phyloP scores from a whole-genome alignment of 257 asterid genomes.

The Paraleonurus japonicus region DNA sequence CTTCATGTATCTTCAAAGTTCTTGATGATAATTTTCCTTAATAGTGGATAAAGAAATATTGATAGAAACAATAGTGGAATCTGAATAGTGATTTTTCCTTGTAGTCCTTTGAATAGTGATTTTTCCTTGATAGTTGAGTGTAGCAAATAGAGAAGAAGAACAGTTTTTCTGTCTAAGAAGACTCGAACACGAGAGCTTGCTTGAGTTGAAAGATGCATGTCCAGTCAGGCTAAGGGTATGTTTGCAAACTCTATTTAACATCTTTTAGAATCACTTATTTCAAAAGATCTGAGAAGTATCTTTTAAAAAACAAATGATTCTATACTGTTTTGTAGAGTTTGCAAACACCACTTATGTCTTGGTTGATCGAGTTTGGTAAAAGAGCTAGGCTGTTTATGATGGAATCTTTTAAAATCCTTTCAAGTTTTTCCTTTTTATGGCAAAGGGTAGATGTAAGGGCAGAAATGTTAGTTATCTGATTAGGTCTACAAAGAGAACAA shows the following conservation, averaged over 20 bases:
- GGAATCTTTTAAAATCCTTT: background rate
- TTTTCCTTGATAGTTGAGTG: background rate
- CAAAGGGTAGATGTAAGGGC: background rate
- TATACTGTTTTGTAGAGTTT: too few relatives aligned
- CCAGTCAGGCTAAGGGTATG: background rate
- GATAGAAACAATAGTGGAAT: background rate
- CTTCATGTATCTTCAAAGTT: background rate
- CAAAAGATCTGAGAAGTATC: too few relatives aligned
- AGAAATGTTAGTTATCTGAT: background rate
- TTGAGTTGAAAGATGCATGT: background rate
- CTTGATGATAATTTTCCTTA: background rate
- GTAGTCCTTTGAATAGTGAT: background rate
- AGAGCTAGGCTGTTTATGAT: background rate
- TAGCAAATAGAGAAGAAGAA: background rate
- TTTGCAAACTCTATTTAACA: too few relatives aligned
- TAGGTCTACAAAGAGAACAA: background rate
- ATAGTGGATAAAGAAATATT: background rate
- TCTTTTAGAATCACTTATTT: too few relatives aligned
- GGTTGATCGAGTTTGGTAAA: background rate
- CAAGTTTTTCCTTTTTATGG: background rate
- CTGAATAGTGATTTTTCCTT: background rate
- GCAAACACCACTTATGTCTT: too few relatives aligned
- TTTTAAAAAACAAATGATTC: too few relatives aligned
- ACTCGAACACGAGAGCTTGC: background rate
- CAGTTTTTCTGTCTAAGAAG: background rate